Conservation (phyloP, 768 basidiomycete genomes). For the Dioszegia crocea region DNA sequence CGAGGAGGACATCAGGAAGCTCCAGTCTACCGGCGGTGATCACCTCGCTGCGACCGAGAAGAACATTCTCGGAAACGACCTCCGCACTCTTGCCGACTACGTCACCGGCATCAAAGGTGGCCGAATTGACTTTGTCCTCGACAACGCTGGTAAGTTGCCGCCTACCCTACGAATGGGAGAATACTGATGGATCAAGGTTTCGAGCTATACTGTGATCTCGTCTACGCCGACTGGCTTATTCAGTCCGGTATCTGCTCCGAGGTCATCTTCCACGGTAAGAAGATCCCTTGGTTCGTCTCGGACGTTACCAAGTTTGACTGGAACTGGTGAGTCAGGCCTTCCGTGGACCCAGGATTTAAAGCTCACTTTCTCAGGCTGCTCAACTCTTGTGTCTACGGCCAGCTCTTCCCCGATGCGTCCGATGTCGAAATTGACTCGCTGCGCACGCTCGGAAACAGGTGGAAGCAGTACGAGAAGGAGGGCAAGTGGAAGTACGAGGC, state of each 20-base stretch:
- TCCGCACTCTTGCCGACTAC: conserved; percentile 65
- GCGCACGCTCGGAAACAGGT: conserved; percentile 70
- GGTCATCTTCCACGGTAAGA: conserved; percentile 91
- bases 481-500: conserved; percentile 87
- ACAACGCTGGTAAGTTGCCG: conserved; percentile 43
- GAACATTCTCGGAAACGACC: conserved; percentile 83
- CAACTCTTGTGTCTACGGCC: conserved; percentile 57
- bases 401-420: conserved; percentile 78
- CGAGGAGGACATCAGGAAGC: conserved; percentile 90
- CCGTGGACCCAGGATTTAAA: background rate
- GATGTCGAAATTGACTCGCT: conserved; percentile 78
- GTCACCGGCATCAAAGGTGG: conserved; percentile 57
- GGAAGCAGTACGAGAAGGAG: conserved; percentile 93
- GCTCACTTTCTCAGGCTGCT: conserved; percentile 21
- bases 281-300: conserved; percentile 79
- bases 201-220: conserved; percentile 62
- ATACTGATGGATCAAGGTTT: conserved; percentile 57
- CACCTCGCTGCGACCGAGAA: conserved; percentile 91
- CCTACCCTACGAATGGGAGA: background rate
- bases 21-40: conserved; percentile 96
- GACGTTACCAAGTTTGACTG: conserved; percentile 92
- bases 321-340: conserved; percentile 76
- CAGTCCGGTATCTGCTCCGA: conserved; percentile 80
- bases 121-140: conserved; percentile 64
- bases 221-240: conserved; percentile 79